Base-by-base conservation (phyloP, 2,329 filamentous ascomycete genomes). In the Fusarium brachygibbosum region DNA sequence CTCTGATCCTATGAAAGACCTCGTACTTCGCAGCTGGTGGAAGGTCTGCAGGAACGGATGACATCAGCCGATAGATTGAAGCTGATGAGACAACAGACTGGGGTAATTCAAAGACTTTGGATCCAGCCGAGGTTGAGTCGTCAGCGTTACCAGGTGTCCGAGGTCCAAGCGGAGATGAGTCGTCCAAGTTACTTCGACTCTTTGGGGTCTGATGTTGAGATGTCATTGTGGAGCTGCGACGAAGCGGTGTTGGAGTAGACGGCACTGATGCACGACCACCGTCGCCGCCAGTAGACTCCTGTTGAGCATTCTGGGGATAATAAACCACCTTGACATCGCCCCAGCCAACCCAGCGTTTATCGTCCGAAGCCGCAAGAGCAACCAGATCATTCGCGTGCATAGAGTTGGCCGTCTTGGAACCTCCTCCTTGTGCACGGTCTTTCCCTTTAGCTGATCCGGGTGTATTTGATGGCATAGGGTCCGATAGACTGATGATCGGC, bases 331-430 rank as follows among this genome's bases (percentile, higher is more conserved):
- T 90, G 49, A 98, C 86, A 75, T 91, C 89, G 23, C 91, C 92
- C 91, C 93, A 97, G 58, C 92, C 90, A 64, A 89, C 87, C 90
- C 92, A 97, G 23, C 84, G 80, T 25, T 76, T 76, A 44, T 85
- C 79, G 29, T 84, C 86, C 25, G 87, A 85, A 58, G 90, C 90
- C 52, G 91, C 90, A 58, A 98, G 83, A 14, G 91, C 87, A 34
- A 92, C 88, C 56, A 99, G 82, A 78, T 99, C 93, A 70, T 94
- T 94, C n/a, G 93, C 92, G 78, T 93, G 90, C 79, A 92, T 87
- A 32, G 86, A 83, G 8, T 85, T 84, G 23, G 87, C 82, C 58
- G 84, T 84, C 73, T 85, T 85, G 76, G 79, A 44, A 76, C 72
- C 51, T 68, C 73, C 58, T 80, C 75, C 71, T 21, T 74, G 70